Percentiles rank a stretch among this genome's conserved stretches.
Evolutionary conservation across 148 eudicot genomes (phyloP).

Genomic region (Polygonum maritimum): DNA sequence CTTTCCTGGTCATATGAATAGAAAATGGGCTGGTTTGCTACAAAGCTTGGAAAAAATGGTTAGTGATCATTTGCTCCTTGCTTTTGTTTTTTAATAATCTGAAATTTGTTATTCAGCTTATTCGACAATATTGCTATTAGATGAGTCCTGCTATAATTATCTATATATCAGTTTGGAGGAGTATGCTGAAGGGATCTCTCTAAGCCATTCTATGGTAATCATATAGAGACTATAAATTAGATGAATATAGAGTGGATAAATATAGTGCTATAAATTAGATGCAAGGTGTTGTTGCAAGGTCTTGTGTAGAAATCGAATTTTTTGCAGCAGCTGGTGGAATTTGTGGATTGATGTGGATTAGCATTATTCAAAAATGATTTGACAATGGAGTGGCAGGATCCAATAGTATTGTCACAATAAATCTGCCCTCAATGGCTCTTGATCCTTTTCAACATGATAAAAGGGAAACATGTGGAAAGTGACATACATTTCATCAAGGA

Average conservation of each 20-base stretch:
- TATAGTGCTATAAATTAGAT: neutral
- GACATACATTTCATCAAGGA: slow-evolving; percentile 3
- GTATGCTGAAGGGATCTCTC: neutral
- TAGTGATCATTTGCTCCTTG: slow-evolving; percentile 7
- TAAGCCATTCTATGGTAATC: neutral
- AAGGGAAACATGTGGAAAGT: neutral
- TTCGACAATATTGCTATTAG: too few species aligned
- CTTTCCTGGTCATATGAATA: slow-evolving; percentile 23
- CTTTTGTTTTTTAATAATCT: neutral
- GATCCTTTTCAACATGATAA: neutral
- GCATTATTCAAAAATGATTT: neutral
- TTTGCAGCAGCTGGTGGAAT: neutral
- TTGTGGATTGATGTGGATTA: neutral
- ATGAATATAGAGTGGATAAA: too few species aligned
- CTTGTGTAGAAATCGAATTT: neutral
- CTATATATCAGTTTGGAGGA: too few species aligned
- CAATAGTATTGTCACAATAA: neutral
- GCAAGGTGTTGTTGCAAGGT: neutral
- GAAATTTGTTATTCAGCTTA: neutral
- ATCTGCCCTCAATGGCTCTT: neutral
- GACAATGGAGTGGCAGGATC: neutral
- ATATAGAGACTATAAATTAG: neutral
- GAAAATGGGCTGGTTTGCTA: slow-evolving; percentile 47
- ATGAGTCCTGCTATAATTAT: too few species aligned
- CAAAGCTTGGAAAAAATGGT: slow-evolving; percentile 58